Conservation (phyloP, 2,329 filamentous ascomycete species). For the Phyllosticta citriasiana region DNA sequence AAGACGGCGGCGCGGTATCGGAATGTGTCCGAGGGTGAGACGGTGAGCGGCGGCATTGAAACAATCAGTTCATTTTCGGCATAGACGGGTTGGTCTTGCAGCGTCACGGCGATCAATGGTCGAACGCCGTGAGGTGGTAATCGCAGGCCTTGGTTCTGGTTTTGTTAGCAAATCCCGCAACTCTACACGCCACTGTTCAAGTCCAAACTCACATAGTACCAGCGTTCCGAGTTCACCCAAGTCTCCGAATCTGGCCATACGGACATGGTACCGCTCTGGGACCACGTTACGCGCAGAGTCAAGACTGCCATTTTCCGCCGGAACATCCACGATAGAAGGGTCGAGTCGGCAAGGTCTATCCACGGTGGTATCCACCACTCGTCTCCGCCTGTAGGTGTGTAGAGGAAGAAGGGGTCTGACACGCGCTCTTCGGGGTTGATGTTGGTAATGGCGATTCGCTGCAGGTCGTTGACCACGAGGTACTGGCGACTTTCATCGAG, state of each 20-base stretch:
- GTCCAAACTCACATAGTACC: background rate
- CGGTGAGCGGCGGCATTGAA: background rate
- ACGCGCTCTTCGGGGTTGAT: background rate
- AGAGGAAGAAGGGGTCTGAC: background rate
- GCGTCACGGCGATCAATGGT: background rate
- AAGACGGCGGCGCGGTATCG: background rate
- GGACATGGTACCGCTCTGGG: background rate
- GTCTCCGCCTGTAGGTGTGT: background rate
- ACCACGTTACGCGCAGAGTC: background rate
- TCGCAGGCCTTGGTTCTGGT: background rate
- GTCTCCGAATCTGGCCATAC: slow-evolving; percentile 5
- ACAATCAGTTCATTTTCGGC: slow-evolving; percentile 1
- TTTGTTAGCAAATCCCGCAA: background rate
- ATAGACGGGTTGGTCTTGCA: background rate
- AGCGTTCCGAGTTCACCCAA: background rate
- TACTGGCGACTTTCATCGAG: slow-evolving; percentile 3
- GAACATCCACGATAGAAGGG: background rate
- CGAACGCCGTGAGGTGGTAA: slow-evolving; percentile 1
- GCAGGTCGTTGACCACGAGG: slow-evolving; percentile 5
- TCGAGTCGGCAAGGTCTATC: slow-evolving; percentile 1
- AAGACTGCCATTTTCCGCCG: background rate
- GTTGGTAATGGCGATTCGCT: slow-evolving; percentile 4
- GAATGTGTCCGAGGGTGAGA: background rate
- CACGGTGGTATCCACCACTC: background rate
- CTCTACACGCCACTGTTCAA: background rate